phyloP scores from a whole-genome alignment of 108 stramenopile species.

The Nannochloropsis oceanica region DNA sequence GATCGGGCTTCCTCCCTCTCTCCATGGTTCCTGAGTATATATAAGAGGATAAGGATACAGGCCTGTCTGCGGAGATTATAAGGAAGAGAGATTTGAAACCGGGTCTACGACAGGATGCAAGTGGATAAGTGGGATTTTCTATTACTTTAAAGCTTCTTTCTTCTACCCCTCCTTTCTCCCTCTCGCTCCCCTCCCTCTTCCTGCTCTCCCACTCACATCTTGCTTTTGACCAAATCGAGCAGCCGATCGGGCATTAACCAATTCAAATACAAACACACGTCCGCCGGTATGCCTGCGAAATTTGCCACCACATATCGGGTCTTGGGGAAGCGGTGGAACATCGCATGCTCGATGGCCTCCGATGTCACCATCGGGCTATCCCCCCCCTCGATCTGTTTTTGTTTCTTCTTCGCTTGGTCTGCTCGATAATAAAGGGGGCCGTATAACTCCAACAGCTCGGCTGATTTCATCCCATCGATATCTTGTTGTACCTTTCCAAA shows the following conservation, averaged over 20 bases:
- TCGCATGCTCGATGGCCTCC: neutral
- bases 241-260: neutral
- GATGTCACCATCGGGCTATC: neutral
- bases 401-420: neutral
- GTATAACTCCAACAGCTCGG: neutral
- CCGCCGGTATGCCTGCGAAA: neutral
- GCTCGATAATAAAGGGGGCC: neutral
- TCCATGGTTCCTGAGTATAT: too few species aligned
- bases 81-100: too few species aligned
- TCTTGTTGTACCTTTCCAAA: neutral
- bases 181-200: neutral
- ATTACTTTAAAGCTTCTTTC: too few species aligned
- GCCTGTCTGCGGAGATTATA: too few species aligned
- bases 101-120: too few species aligned
- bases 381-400: neutral
- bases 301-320: neutral
- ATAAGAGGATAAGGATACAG: too few species aligned
- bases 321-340: neutral
- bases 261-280: neutral
- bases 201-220: neutral
- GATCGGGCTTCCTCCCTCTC: too few species aligned
- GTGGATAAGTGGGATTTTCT: too few species aligned
- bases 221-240: neutral
- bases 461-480: neutral
- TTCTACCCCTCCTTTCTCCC: neutral